Evolutionary conservation across 2,329 filamentous ascomycete species (phyloP).

Genomic region (Pestalotiopsis sp.): DNA sequence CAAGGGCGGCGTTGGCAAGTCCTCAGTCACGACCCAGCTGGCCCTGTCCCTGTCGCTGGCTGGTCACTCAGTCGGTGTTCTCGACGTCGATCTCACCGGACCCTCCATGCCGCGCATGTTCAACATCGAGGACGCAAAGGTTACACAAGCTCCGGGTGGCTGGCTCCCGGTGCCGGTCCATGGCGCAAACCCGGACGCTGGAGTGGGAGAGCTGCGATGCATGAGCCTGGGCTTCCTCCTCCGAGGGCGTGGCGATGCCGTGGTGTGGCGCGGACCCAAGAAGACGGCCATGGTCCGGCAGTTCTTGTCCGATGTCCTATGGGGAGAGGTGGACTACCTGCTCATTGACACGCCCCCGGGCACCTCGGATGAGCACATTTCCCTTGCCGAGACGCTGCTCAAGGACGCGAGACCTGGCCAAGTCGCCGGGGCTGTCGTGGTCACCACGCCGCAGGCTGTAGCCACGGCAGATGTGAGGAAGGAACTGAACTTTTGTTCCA

Average conservation of each 20-base stretch:
- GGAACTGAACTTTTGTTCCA: conserved; percentile 89
- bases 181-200: conserved; percentile 48
- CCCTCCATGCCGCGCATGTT: conserved; percentile 96
- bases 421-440: conserved; percentile 84
- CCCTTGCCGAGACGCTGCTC: conserved; percentile 82
- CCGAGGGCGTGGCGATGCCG: conserved; percentile 79
- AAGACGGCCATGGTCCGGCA: conserved; percentile 99
- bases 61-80: conserved; percentile 87
- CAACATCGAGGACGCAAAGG: conserved; percentile 83
- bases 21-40: conserved; percentile 94
- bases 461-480: conserved; percentile 92
- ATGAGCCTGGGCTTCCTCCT: conserved; percentile 95
- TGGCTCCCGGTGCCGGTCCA: conserved; percentile 92
- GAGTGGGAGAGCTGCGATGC: conserved; percentile 68
- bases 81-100: conserved; percentile 94
- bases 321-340: conserved; percentile 85
- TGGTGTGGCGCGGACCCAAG: conserved; percentile 97
- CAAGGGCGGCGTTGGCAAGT: conserved; percentile 98
- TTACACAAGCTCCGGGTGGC: conserved; percentile 85
- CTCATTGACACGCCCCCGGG: conserved; percentile 95
- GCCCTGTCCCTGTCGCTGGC: conserved; percentile 84
- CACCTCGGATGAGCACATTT: conserved; percentile 96
- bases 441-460: conserved; percentile 94
- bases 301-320: conserved; percentile 88
- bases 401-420: conserved; percentile 63